These are phyloP conservation scores for Gossypium schwendimanii DNA, from an alignment of 441 rosid genomes.

Conservation along the genomic window DNA sequence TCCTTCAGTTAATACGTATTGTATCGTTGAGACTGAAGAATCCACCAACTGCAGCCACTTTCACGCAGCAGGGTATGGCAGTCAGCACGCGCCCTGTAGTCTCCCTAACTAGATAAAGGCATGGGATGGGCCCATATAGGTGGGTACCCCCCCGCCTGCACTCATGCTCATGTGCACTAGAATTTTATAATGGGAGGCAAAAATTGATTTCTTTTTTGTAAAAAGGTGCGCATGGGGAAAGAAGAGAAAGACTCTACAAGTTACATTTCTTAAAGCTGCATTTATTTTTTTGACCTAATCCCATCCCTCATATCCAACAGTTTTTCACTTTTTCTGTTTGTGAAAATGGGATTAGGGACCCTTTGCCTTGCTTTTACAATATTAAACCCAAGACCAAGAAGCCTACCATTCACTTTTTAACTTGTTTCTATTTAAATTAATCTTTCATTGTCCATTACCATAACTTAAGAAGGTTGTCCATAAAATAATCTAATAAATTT, in stretches of 20 bases:
- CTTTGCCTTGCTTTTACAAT: background rate
- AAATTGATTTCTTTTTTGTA: constrained; percentile 18
- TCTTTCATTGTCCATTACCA: background rate
- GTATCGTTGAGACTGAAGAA: no score
- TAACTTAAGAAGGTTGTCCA: background rate
- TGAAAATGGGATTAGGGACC: background rate
- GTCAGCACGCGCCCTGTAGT: constrained; percentile 28
- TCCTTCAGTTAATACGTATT: background rate
- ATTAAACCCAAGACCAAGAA: background rate
- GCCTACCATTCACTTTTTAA: background rate
- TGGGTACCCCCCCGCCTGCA: constrained; percentile 5
- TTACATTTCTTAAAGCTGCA: constrained; percentile 18
- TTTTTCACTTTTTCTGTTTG: background rate
- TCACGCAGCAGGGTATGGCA: constrained; percentile 11
- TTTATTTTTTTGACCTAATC: constrained; percentile 32
- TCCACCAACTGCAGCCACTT: background rate
- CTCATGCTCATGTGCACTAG: constrained; percentile 20
- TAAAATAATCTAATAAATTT: constrained; percentile 5
- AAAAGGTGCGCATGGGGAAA: constrained; percentile 32
- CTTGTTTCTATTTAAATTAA: background rate
- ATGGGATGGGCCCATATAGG: background rate
- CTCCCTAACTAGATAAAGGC: background rate
- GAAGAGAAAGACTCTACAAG: constrained; percentile 18
- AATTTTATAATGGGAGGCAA: constrained; percentile 10
- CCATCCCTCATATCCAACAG: constrained; percentile 3